Conservation (phyloP, 805 yeast species). For the Komagataella phaffii region DNA sequence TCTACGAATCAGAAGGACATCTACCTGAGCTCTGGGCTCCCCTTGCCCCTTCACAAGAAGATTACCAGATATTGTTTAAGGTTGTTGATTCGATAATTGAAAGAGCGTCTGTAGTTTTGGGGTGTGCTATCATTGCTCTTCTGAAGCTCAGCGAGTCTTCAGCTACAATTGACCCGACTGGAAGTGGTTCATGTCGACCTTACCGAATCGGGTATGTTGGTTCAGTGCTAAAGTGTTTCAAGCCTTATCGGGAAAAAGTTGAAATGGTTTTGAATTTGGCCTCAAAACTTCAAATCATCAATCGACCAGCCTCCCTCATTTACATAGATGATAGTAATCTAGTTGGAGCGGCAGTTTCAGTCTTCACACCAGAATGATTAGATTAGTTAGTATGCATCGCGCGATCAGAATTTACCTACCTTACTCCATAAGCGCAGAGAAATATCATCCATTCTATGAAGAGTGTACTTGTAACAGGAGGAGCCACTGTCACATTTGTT, state of each 20-base stretch:
- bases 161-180: conserved; percentile 7
- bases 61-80: conserved; percentile 15
- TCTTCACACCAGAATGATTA: background rate
- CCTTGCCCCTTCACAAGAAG: conserved; percentile 7
- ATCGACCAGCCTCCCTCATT: background rate
- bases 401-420: background rate
- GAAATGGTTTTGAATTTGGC: conserved; percentile 8
- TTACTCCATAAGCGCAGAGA: too few species aligned
- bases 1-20: conserved; percentile 17
- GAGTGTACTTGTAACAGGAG: conserved; percentile 54
- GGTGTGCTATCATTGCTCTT: conserved; percentile 26
- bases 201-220: conserved; percentile 33
- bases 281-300: background rate
- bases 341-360: background rate
- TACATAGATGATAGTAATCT: background rate
- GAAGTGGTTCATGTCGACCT: background rate
- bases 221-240: conserved; percentile 32
- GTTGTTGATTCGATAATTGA: conserved; percentile 23
- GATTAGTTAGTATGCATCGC: background rate
- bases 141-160: conserved; percentile 9
- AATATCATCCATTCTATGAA: background rate
- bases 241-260: conserved; percentile 20
- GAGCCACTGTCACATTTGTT: conserved; percentile 81
- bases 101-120: conserved; percentile 30
- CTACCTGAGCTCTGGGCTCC: background rate